Base-by-base conservation (phyloP, 2,329 filamentous ascomycete species). In the Colletotrichum sp. region DNA sequence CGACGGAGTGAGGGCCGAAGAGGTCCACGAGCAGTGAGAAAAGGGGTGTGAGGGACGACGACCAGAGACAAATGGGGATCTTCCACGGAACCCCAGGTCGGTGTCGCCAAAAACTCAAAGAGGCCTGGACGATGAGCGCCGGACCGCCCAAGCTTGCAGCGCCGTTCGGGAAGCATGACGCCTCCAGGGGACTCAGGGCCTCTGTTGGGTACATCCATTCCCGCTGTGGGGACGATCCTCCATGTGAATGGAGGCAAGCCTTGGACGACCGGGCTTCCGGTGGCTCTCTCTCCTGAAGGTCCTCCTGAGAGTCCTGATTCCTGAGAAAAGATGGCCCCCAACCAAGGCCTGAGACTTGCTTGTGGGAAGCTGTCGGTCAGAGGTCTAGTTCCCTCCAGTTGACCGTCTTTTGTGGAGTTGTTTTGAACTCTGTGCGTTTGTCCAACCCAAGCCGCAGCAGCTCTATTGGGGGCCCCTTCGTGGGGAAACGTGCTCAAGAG, bases 401-500 rank as follows among this genome's bases (percentile, higher is more conserved):
- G 65, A 60, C 32, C 30, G 30, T n/a, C 52, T 36, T 30, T 48
- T 65, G 74, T 73, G 70, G 74, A 65, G 70, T 52, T 52, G 70
- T 75, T 73, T 69, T 52, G 74, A 74, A 75, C 74, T 75, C 43
- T 75, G 64, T 48, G 30, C 64, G 34, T 34, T 32, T 28, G 26
- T 59, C 8, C 16, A 39, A 39, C 36, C 55, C 55, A 59, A 59
- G 55, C n/a, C 63, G 36, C 63, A 34, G 63, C 32, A 66, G 43
- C 36, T 66, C 63, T 28, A 16, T 59, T 21, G 43, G 55, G 24
- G 39, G 60, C 21, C 66, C 66, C 61, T 74, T 63, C 67, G 61
- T 67, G 65, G 65, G 67, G 61, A 76, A 77, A 77, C 76, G 76
- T 76, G 74, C 73, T 74, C 74, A 61, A 24, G 66, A 55, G 43